Evolutionary conservation across 495 filamentous ascomycete species (phyloP), one percentile per base, ranked within the genome.

Genomic region (Trichoderma asperelloides): DNA sequence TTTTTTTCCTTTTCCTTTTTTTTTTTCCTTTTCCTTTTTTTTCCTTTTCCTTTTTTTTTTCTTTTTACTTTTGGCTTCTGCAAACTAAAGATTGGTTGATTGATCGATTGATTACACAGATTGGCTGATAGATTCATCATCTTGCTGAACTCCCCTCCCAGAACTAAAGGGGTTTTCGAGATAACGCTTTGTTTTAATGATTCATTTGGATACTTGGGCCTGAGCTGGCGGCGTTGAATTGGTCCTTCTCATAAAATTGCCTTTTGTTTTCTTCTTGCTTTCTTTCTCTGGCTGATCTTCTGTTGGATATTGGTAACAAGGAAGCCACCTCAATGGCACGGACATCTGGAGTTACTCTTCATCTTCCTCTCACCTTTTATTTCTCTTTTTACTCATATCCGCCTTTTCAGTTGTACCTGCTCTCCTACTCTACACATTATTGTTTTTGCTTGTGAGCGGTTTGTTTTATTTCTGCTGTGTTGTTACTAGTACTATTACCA

Each of bases 81-180:
- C 25, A 3, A 33, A 60, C 9, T 30, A 28, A 60, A 30, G 55
- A 51, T 30, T 60, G 25, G 28, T 30, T 60, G 55, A 27, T 30
- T 60, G 55, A 60, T 60, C 28, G 51, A 60, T 60, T 60, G 25
- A 30, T 30, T 60, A 60, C 55, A 60, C 55, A 60, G 55, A 60
- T 60, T 60, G 55, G n/a, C 30, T 60, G 25, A 60, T 60, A 60
- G 55, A 60, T 30, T 60, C 25, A 7, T 30, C 55, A 60, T 60
- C 27, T 60, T 60, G 23, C 25, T 28, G 4, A 16, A 28, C 15
- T 28, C 6, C 16, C 49, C 23, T 25, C 2, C 8, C 55, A 25
- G 8, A 15, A 25, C 27, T 25, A 8, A 37, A 7, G 55, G 55
- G 21, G 1, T 30, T 60, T 30, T 30, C 11, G 55, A 60, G 55